phyloP scores from a whole-genome alignment of 192 early-diverging fungal genomes.

The Coemansia furcata region DNA sequence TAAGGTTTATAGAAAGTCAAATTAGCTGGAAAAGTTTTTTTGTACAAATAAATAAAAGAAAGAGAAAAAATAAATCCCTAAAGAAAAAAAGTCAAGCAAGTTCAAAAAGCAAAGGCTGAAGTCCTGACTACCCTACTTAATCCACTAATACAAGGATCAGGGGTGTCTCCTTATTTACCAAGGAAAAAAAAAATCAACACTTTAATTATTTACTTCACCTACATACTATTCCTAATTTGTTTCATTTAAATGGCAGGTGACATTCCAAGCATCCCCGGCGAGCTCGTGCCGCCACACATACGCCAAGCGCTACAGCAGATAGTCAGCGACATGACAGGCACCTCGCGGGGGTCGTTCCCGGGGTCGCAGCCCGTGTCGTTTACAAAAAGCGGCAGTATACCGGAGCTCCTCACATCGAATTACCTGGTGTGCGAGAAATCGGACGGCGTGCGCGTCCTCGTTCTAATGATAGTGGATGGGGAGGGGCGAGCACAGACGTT shows the following conservation, averaged over 20 bases:
- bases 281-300: background rate
- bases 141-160: no score
- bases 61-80: no score
- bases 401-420: constrained; percentile 18
- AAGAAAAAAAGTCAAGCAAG: no score
- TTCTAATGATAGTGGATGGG: constrained; percentile 26
- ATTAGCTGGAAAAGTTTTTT: no score
- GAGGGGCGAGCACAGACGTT: background rate
- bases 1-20: no score
- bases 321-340: constrained; percentile 6
- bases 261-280: constrained; percentile 24
- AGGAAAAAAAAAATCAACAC: background rate
- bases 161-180: no score
- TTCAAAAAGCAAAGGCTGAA: no score
- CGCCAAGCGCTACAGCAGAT: constrained; percentile 11
- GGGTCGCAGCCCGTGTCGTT: constrained; percentile 47
- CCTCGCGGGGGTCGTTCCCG: constrained; percentile 8
- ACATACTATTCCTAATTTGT: background rate
- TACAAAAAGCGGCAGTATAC: constrained; percentile 9
- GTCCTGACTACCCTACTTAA: no score
- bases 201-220: background rate
- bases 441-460: constrained; percentile 69
- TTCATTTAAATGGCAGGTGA: constrained; percentile 11
- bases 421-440: constrained; percentile 85
- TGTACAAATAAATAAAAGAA: no score